Conservation (phyloP, 805 yeast genomes). For the Starmera amethionina region DNA sequence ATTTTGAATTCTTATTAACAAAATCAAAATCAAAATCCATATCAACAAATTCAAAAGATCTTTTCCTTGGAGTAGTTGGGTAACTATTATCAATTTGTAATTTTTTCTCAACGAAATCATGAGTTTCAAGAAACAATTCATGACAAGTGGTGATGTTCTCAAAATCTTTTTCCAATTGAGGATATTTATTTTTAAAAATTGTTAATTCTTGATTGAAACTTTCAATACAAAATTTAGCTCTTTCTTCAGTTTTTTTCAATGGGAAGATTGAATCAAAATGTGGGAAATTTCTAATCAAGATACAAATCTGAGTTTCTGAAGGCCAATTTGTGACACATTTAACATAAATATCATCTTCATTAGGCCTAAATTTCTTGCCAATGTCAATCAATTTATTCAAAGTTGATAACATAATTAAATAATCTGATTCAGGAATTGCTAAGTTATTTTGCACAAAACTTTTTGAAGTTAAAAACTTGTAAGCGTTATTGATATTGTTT, state of each 20-base stretch:
- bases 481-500: neutral
- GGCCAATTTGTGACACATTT: neutral
- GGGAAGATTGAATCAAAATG: neutral
- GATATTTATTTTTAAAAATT: neutral
- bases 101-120: neutral
- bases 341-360: neutral
- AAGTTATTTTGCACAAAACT: no score
- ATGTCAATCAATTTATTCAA: neutral
- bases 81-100: neutral
- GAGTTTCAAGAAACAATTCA: neutral
- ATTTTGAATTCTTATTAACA: slow-evolving; percentile 5
- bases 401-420: neutral
- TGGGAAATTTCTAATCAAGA: neutral
- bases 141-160: neutral
- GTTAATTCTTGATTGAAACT: neutral
- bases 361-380: neutral
- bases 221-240: neutral
- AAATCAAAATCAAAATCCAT: neutral
- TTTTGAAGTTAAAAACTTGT: no score
- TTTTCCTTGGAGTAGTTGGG: neutral
- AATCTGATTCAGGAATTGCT: neutral
- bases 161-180: neutral
- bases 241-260: neutral
- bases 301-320: neutral
- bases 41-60: neutral